Evolutionary conservation across 1,284 basidiomycete genomes (phyloP), one percentile per base, ranked within the genome.

Genomic region (Leccinum solheimii): DNA sequence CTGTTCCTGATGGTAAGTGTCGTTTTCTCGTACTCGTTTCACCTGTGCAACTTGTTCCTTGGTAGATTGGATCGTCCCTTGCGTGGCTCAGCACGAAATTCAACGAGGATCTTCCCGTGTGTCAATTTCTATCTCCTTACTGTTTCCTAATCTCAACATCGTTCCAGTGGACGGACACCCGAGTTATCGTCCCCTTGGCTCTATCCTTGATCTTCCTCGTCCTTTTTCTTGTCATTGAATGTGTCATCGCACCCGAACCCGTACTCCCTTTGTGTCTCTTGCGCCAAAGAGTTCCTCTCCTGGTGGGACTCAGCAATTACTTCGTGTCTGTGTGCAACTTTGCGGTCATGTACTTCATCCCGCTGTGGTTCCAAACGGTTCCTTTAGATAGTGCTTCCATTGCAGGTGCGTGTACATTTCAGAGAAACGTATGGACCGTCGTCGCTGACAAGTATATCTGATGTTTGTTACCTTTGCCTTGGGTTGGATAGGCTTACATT

Each of bases 321-420:
- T 57, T 69, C n/a, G 87, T 92, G 30, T 83, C 88, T 2, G 81
- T 82, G 10, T 90, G 87, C 71, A 92, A 91, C 68, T 90, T 92
- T 67, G 77, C 86, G 1, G 80, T 88, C 64, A 87, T 85, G 72
- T 91, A 91, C 73, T 91, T 90, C 74, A 86, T 86, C 69, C 92
- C 92, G 2, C 86, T 91, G 72, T 93, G 86, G 87, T 94, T 94
- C 75, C 90, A 94, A 72, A 91, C 88, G 1, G 92, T 94, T 14
- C 79, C 85, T 67, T 75, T 90, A 57, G 84, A 87, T 13, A 88
- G 81, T 45, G 86, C 90, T 10, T 86, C 86, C 6, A 55, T 57
- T 13, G 83, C 85, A 14, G 84, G 85, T 84, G 66, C n/a, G 36
- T 48, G 26, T n/a, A 14, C n/a, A 34, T 32, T 1, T 54, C 13